phyloP scores from a whole-genome alignment of 306 rosid species.

The Casuarina glauca region DNA sequence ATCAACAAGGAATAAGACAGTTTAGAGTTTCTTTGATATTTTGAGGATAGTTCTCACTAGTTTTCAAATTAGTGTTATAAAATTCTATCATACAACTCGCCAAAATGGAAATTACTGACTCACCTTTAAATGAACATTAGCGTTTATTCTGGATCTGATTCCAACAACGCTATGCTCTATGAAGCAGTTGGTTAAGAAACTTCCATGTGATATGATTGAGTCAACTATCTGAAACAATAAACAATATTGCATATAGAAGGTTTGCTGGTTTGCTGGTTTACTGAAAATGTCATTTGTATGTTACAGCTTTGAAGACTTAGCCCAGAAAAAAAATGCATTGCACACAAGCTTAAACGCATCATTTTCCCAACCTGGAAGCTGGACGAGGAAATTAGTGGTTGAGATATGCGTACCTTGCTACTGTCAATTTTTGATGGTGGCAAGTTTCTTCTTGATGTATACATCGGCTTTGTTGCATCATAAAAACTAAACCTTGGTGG shows the following conservation, averaged over 20 bases:
- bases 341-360: neutral
- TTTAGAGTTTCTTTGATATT: neutral
- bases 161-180: slow-evolving; percentile 95
- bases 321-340: neutral
- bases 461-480: slow-evolving; percentile 84
- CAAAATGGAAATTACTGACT: slow-evolving; percentile 11
- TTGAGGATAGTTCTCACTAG: neutral
- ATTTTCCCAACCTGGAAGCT: slow-evolving; percentile 11
- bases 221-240: slow-evolving; percentile 63
- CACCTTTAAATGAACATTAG: slow-evolving; percentile 85
- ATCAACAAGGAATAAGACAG: neutral
- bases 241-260: neutral
- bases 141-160: slow-evolving; percentile 79
- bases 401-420: slow-evolving; percentile 64
- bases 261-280: neutral
- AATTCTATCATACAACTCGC: neutral
- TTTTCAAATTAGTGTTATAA: neutral
- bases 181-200: slow-evolving; percentile 69
- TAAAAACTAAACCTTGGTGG: slow-evolving; percentile 81
- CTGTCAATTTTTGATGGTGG: slow-evolving; percentile 87
- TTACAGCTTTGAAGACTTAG: neutral
- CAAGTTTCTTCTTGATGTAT: slow-evolving; percentile 90
- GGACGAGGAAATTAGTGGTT: slow-evolving; percentile 11
- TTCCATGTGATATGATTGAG: slow-evolving; percentile 90
- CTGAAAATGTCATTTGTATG: neutral